A percentile compares a stretch with the other conserved stretches of the same genome.
These are phyloP conservation scores for Alternaria solani DNA, from an alignment of 2,329 filamentous ascomycete species.

Conservation along the genomic window DNA sequence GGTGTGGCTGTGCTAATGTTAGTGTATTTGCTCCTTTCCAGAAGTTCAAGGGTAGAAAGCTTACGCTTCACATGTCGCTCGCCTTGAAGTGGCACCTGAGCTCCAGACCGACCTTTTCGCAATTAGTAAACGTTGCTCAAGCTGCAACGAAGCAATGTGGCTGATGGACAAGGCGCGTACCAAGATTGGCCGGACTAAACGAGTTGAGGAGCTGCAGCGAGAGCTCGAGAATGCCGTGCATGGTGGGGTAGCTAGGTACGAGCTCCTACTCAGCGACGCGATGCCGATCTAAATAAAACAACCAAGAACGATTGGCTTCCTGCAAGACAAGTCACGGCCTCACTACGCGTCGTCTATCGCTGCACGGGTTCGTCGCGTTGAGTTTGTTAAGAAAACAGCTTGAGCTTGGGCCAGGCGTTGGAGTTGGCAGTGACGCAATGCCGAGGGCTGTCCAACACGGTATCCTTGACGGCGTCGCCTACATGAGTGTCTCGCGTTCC, in stretches of 20 bases:
- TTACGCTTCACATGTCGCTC: constrained; percentile 29
- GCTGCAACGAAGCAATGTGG: neutral
- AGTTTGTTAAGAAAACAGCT: constrained; percentile 5
- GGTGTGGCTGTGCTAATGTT: constrained; percentile 26
- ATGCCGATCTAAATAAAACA: neutral
- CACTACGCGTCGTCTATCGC: constrained; percentile 4
- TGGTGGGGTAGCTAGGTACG: constrained; percentile 22
- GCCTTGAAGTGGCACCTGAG: constrained; percentile 27
- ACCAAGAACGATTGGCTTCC: too few relatives aligned
- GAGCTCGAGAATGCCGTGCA: constrained; percentile 37
- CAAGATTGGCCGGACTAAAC: constrained; percentile 24
- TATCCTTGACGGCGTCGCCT: constrained; percentile 1
- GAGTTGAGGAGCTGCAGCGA: constrained; percentile 36
- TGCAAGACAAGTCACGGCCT: neutral
- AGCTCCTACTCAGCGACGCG: constrained; percentile 9
- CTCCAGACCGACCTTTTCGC: constrained; percentile 15
- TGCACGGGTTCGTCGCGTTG: neutral
- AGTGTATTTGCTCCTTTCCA: neutral
- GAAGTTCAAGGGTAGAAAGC: constrained; percentile 13
- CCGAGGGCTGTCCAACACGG: constrained; percentile 6
- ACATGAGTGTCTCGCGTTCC: neutral
- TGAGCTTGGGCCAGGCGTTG: constrained; percentile 7
- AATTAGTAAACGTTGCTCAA: constrained; percentile 2
- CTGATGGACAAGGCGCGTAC: constrained; percentile 17
- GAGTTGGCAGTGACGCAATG: constrained; percentile 15